Percentiles rank a stretch among this genome's conserved stretches.
Evolutionary conservation across 495 filamentous ascomycete genomes (phyloP).

Genomic region (Penicillium soppii): DNA sequence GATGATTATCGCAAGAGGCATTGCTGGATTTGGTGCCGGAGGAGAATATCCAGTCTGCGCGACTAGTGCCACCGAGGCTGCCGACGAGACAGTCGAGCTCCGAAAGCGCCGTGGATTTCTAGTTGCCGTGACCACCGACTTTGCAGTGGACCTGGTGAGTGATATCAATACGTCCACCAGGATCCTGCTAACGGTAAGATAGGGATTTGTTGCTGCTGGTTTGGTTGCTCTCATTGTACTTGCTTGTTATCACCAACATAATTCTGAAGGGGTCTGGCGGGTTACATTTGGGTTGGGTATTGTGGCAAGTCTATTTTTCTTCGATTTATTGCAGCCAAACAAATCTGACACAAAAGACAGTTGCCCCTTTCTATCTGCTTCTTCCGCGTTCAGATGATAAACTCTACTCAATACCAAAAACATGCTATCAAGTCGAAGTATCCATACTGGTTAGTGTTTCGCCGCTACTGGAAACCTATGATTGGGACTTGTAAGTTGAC

Average conservation of each 20-base stretch:
- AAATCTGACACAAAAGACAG: conserved; percentile 3
- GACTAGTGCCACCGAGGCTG: conserved; percentile 45
- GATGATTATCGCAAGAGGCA: conserved; percentile 52
- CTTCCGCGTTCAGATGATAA: conserved; percentile 39
- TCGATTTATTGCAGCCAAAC: neutral
- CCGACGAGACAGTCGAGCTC: conserved; percentile 36
- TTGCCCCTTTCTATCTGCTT: conserved; percentile 34
- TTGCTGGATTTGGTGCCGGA: conserved; percentile 52
- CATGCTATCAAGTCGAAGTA: conserved; percentile 35
- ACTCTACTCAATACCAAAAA: conserved; percentile 36
- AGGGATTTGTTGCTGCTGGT: conserved; percentile 32
- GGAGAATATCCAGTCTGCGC: conserved; percentile 50
- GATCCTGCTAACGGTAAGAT: neutral
- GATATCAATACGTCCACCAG: neutral
- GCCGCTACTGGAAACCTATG: conserved; percentile 41
- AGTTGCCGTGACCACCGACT: conserved; percentile 32
- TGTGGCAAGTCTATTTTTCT: conserved; percentile 21
- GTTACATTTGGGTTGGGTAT: conserved; percentile 35
- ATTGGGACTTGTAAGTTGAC: conserved; percentile 34
- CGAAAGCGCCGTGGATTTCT: conserved; percentile 30
- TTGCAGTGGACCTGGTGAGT: conserved; percentile 30
- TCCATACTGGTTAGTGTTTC: conserved; percentile 34
- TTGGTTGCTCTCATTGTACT: conserved; percentile 34
- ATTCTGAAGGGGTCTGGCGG: conserved; percentile 33
- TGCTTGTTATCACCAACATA: conserved; percentile 23